Conservation (phyloP, 148 eudicot genomes). For the Chenopodium album region DNA sequence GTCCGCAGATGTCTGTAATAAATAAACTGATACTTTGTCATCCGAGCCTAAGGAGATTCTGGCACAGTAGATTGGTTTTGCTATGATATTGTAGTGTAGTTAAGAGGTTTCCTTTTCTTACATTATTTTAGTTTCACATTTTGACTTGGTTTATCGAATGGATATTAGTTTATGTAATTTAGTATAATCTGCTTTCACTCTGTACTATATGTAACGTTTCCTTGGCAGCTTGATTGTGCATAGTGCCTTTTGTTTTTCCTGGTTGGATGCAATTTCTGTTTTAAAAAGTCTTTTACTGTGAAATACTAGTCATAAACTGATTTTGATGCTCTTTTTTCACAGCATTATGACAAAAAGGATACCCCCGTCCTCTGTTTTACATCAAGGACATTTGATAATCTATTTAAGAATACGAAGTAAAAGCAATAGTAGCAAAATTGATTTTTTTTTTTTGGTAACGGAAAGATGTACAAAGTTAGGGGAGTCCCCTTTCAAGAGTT, state of each 20-base stretch:
- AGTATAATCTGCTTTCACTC: not conserved
- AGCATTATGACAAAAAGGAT: too few relatives aligned
- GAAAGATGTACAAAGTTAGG: too few relatives aligned
- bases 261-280: not conserved
- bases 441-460: too few relatives aligned
- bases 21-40: conserved; percentile 17
- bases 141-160: not conserved
- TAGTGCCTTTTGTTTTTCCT: not conserved
- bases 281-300: not conserved
- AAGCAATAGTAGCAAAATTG: too few relatives aligned
- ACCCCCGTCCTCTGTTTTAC: too few relatives aligned
- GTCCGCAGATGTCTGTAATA: conserved; percentile 15
- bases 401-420: too few relatives aligned
- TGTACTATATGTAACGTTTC: not conserved
- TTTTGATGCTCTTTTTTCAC: not conserved
- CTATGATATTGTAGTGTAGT: not conserved
- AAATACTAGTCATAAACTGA: not conserved
- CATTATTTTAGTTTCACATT: not conserved
- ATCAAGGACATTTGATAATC: too few relatives aligned
- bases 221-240: not conserved
- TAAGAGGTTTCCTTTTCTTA: not conserved
- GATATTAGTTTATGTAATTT: conserved; percentile 14
- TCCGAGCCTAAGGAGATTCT: not conserved
- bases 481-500: too few relatives aligned
- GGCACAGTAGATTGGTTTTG: not conserved